These are phyloP conservation scores for Obba rivulosa DNA, from an alignment of 768 basidiomycete genomes.

Conservation along the genomic window DNA sequence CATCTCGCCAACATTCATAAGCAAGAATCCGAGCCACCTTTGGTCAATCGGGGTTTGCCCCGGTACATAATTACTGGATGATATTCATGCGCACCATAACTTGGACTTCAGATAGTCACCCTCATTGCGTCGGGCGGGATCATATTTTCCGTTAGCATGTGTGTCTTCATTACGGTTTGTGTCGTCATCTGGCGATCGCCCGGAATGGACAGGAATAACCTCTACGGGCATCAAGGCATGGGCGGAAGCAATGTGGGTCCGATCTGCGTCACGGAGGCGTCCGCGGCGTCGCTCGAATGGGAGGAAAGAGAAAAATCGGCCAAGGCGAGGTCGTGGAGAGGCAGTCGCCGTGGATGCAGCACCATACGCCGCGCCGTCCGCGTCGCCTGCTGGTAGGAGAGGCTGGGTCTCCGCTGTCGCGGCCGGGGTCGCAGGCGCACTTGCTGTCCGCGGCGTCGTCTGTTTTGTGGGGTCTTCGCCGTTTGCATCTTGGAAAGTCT, in stretches of 20 bases:
- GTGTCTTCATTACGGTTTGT: background rate
- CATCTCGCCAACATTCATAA: slow-evolving; percentile 88
- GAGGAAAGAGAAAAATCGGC: too few species aligned
- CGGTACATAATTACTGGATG: background rate
- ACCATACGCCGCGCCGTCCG: background rate
- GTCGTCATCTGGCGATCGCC: background rate
- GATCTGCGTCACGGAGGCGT: slow-evolving; percentile 5
- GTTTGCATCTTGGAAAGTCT: too few species aligned
- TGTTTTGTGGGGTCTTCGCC: background rate
- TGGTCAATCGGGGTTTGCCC: background rate
- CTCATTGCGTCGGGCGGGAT: slow-evolving; percentile 39
- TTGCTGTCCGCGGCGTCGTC: background rate
- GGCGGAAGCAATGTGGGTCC: slow-evolving; percentile 10
- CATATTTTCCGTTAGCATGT: slow-evolving; percentile 9
- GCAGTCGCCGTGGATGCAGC: background rate
- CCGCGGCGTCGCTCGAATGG: too few species aligned
- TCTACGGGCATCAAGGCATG: slow-evolving; percentile 18
- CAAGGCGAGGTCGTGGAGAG: too few species aligned
- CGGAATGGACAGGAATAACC: slow-evolving; percentile 1
- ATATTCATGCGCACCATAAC: slow-evolving; percentile 53
- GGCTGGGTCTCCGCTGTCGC: slow-evolving; percentile 16
- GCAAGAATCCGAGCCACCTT: slow-evolving; percentile 85
- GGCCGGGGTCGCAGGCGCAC: background rate
- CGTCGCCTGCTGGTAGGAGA: slow-evolving; percentile 1
- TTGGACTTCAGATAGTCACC: slow-evolving; percentile 79